Evolutionary conservation across 2,329 filamentous ascomycete species (phyloP), one percentile per base, ranked within the genome.

Genomic region (Metarhizium sp.): DNA sequence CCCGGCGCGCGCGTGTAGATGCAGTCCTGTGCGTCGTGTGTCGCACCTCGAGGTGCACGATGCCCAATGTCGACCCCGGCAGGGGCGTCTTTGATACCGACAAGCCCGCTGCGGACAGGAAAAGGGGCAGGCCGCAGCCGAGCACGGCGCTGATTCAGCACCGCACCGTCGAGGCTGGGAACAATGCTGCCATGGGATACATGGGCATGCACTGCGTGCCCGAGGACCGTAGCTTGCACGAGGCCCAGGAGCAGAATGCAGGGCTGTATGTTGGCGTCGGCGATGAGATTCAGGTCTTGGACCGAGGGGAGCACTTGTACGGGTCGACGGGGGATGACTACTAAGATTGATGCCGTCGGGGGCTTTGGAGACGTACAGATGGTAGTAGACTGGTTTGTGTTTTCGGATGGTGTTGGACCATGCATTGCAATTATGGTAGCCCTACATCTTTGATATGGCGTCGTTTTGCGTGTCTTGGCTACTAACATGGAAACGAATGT

Each of bases 191-290:
- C 16, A 53, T 67, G 18, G 65, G 65, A 0, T 67, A 67, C 20
- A 32, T 67, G 14, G 65, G 65, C 2, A 66, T 67, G 62, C 65
- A 66, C 42, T 64, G 63, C n/a, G 65, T 67, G 1, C 65, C 65
- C 0, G 65, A 66, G 8, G 61, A 64, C 6, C 47, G 54, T 4
- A 55, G 58, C 5, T 11, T 65, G 10, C 42, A 50, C 0, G 56
- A 61, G 8, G 61, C 58, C 30, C 14, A 16, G 4, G 46, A 47
- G 2, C 52, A 51, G n/a, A n/a, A 36, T 2, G 50, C 11, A 1
- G 51, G 52, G 0, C 10, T 65, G 3, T 60, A 59, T 16, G 55
- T 67, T 11, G 45, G 60, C 7, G 64, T 67, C 1, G 65, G 63
- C 0, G 65, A 67, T 11, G 63, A 66, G 46, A 59, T 67, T 30